Base-by-base conservation (phyloP, 1,284 basidiomycete genomes). In the Cryptococcus sp. region DNA sequence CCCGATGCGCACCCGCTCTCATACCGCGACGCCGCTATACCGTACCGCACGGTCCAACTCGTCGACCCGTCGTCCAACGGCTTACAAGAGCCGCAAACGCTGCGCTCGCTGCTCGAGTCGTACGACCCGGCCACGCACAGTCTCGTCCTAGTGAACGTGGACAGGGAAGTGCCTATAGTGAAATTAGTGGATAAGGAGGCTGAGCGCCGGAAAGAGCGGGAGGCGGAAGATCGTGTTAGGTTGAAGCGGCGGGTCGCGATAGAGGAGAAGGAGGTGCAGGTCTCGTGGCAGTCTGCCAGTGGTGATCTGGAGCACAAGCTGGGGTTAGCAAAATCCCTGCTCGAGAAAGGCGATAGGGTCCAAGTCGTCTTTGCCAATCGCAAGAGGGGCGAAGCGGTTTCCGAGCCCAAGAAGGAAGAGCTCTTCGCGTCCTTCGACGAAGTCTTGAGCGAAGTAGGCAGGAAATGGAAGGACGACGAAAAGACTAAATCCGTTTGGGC, bases 381-480 rank as follows among this genome's bases (percentile, higher is more conserved):
- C 17, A 59, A 61, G 15, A 56, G 62, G 15, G 59, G 60, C 0
- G 50, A 55, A 44, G 40, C 54, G 17, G 53, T 71, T 13, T 20
- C 50, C 0, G 60, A 64, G 20, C 40, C 47, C 11, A 56, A 60
- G 31, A 69, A 68, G 53, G 57, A 60, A 72, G 90, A 91, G 66
- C 66, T 78, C n/a, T 64, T 82, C 23, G 69, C 65, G 20, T 73
- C 79, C 58, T 78, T 82, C 19, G 77, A 91, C 41, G 87, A 88
- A 64, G 91, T 92, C 75, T 80, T 96, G 63, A 85, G 82, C 67
- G 89, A 91, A 67, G 80, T 94, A 45, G 78, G 83, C 47, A 90
- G 90, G 82, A 84, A 91, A 77, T 93, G 91, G 81, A 93, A 94
- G 76, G 92, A 95, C 75, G 81, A 86, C 20, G 81, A 85, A 8